Conservation (phyloP, 345 rosid species). For the Clarkia xantiana region DNA sequence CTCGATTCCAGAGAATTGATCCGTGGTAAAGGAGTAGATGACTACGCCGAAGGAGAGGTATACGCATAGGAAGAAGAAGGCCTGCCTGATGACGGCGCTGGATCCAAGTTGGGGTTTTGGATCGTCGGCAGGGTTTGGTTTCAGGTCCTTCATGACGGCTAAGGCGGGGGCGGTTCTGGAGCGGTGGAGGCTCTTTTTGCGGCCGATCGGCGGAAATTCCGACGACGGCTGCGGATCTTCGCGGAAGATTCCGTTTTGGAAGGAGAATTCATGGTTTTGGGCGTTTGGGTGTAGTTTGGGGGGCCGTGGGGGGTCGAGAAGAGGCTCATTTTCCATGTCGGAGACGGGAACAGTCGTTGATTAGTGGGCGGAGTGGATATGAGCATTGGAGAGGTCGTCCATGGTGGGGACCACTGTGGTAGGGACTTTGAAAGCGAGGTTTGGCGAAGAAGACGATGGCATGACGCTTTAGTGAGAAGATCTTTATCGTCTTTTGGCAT, state of each 20-base stretch:
- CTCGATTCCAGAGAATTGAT: slow-evolving; percentile 52
- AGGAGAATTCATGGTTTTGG: neutral
- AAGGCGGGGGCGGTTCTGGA: slow-evolving; percentile 79
- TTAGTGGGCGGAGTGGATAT: too few relatives aligned
- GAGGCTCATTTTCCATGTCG: slow-evolving; percentile 5
- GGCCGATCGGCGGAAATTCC: neutral
- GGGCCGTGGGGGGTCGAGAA: neutral
- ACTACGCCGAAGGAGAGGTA: slow-evolving; percentile 48
- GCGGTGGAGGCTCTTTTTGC: slow-evolving; percentile 31
- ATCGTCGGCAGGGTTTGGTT: slow-evolving; percentile 5
- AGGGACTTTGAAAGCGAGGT: too few relatives aligned
- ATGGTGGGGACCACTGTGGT: too few relatives aligned
- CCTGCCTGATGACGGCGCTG: slow-evolving; percentile 37
- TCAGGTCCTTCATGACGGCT: slow-evolving; percentile 36
- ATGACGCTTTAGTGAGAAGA: too few relatives aligned
- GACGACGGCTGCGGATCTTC: too few relatives aligned
- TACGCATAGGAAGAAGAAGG: slow-evolving; percentile 29
- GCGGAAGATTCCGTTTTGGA: slow-evolving; percentile 2
- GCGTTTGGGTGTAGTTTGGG: neutral
- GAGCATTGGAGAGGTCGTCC: too few relatives aligned
- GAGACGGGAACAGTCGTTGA: too few relatives aligned
- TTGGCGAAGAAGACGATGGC: too few relatives aligned
- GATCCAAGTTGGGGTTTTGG: slow-evolving; percentile 28
- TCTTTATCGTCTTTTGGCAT: too few relatives aligned
- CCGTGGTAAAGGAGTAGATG: slow-evolving; percentile 43